These are phyloP conservation scores for Salix viminalis DNA, from an alignment of 345 rosid species.

Conservation along the genomic window DNA sequence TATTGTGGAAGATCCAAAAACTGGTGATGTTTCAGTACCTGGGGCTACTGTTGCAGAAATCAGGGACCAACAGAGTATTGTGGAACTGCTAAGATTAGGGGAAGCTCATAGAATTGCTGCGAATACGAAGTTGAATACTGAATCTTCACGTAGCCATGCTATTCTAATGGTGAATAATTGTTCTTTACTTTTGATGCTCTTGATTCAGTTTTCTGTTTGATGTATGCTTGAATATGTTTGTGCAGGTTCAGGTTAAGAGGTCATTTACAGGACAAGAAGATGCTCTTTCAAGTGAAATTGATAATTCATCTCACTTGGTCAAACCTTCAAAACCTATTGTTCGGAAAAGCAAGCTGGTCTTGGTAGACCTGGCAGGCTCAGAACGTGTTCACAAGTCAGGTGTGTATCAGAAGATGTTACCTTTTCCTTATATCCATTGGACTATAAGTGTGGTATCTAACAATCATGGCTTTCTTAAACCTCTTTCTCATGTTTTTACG, in stretches of 20 bases:
- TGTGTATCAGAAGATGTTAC: not conserved
- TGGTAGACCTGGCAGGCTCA: slow-evolving; percentile 39
- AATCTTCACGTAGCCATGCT: slow-evolving; percentile 35
- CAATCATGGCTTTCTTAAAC: not conserved
- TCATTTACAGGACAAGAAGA: slow-evolving; percentile 24
- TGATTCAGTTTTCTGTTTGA: not conserved
- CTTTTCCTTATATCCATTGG: not conserved
- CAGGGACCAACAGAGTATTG: slow-evolving; percentile 27
- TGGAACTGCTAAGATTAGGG: slow-evolving; percentile 33
- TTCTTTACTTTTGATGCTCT: not conserved
- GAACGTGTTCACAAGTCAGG: slow-evolving; percentile 37
- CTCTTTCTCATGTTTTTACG: not conserved
- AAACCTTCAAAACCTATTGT: slow-evolving; percentile 31
- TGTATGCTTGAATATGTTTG: not conserved
- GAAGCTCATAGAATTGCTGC: slow-evolving; percentile 37
- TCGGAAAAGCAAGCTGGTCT: slow-evolving; percentile 30
- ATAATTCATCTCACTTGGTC: slow-evolving; percentile 24
- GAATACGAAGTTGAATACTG: slow-evolving; percentile 32
- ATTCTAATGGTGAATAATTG: slow-evolving; percentile 26
- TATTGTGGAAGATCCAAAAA: slow-evolving; percentile 33
- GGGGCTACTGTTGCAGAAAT: slow-evolving; percentile 29
- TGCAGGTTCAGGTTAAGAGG: slow-evolving; percentile 28
- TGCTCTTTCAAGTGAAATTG: slow-evolving; percentile 13
- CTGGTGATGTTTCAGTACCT: slow-evolving; percentile 34
- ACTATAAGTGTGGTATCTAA: not conserved